These are phyloP conservation scores for Solanum bukasovii DNA, from an alignment of 257 asterid species.

Conservation along the genomic window DNA sequence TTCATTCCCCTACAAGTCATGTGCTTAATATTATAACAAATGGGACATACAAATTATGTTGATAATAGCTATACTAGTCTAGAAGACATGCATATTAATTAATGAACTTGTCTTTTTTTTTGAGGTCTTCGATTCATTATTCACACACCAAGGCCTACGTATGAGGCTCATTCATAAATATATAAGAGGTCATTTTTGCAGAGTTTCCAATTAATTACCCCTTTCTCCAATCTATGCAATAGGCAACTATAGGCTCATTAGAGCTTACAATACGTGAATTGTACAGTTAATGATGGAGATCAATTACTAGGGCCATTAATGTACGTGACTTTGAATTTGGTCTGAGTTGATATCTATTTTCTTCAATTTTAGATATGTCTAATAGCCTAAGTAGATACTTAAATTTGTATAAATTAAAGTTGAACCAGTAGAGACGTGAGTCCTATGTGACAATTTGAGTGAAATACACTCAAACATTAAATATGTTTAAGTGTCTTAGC, in stretches of 20 bases:
- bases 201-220: background rate
- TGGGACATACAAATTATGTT: background rate
- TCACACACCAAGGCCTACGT: background rate
- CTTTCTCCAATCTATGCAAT: too few species aligned
- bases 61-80: background rate
- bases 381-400: too few species aligned
- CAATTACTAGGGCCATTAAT: background rate
- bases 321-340: too few species aligned
- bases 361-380: too few species aligned
- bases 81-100: background rate
- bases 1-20: background rate
- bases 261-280: background rate
- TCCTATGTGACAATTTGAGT: too few species aligned
- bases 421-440: too few species aligned
- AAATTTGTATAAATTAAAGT: too few species aligned
- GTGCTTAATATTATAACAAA: background rate
- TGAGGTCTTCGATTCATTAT: background rate
- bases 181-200: background rate
- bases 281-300: background rate
- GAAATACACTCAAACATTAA: too few species aligned
- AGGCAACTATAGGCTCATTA: background rate
- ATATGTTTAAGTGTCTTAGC: too few species aligned
- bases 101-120: background rate
- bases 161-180: background rate
- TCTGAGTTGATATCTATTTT: too few species aligned